Evolutionary conservation across 225 moss, liverwort and hornwort species (phyloP).

Genomic region (Lunularia cruciata): DNA sequence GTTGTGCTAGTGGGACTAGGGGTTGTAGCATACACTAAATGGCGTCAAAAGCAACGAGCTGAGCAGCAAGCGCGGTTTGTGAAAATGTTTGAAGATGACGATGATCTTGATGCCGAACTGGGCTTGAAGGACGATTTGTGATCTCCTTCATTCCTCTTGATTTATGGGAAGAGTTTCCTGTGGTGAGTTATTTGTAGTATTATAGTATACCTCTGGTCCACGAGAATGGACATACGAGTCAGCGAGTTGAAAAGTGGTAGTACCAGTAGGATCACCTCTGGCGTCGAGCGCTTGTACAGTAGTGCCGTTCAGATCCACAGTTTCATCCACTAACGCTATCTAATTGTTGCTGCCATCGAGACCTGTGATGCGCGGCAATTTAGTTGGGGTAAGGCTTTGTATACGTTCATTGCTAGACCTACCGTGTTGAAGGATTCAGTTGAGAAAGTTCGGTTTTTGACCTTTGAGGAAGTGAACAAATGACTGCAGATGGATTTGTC

Average conservation of each 20-base stretch:
- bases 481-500: not conserved
- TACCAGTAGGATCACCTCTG: not conserved
- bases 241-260: slow-evolving; percentile 7
- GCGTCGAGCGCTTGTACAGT: slow-evolving; percentile 29
- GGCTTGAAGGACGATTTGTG: slow-evolving; percentile 78
- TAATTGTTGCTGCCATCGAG: not conserved
- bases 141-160: not conserved
- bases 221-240: not conserved
- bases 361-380: not conserved
- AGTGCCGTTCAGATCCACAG: slow-evolving; percentile 2
- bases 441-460: not conserved
- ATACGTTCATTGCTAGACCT: not conserved
- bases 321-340: not conserved
- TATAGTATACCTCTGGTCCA: not conserved
- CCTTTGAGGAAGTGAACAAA: not conserved
- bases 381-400: not conserved
- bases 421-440: not conserved
- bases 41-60: slow-evolving; percentile 86
- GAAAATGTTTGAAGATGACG: slow-evolving; percentile 91
- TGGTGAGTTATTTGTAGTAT: not conserved
- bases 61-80: slow-evolving; percentile 91
- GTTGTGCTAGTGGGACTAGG: slow-evolving; percentile 66
- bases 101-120: slow-evolving; percentile 88
- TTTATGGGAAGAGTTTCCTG: not conserved
- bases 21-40: slow-evolving; percentile 76